phyloP scores from a whole-genome alignment of 306 rosid species.

The Canavalia gladiata region DNA sequence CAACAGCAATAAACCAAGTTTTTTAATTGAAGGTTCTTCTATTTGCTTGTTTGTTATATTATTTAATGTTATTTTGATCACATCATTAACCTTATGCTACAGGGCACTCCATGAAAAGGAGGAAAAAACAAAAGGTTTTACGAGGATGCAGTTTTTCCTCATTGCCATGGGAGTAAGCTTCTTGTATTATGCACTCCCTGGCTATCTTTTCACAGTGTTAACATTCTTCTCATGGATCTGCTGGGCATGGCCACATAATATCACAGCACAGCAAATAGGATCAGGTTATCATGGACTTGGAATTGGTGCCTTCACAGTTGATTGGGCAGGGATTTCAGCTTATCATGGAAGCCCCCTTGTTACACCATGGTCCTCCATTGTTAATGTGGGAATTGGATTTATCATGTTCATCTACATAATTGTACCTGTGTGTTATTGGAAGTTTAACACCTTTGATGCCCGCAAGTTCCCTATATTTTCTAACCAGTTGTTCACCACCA shows the following conservation, averaged over 20 bases:
- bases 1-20: constrained; percentile 33
- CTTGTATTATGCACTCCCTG: constrained; percentile 86
- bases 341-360: constrained; percentile 98
- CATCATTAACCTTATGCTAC: constrained; percentile 48
- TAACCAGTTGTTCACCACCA: constrained; percentile 71
- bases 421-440: constrained; percentile 94
- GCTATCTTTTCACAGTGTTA: constrained; percentile 78
- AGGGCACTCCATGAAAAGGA: constrained; percentile 99
- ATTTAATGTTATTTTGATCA: constrained; percentile 42
- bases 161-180: constrained; percentile 83
- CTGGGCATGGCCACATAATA: constrained; percentile 91
- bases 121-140: constrained; percentile 62
- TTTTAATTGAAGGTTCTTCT: constrained; percentile 18
- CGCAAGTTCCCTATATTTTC: constrained; percentile 97
- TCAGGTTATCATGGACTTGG: constrained; percentile 93
- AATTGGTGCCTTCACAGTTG: constrained; percentile 89
- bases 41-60: constrained; percentile 34
- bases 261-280: constrained; percentile 97
- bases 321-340: constrained; percentile 99
- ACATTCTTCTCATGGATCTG: constrained; percentile 99
- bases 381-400: constrained; percentile 91
- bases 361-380: constrained; percentile 88
- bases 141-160: constrained; percentile 86
- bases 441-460: constrained; percentile 89
- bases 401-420: constrained; percentile 89